Conservation (phyloP, 2,329 filamentous ascomycete species). For the Diaporthe sp. region DNA sequence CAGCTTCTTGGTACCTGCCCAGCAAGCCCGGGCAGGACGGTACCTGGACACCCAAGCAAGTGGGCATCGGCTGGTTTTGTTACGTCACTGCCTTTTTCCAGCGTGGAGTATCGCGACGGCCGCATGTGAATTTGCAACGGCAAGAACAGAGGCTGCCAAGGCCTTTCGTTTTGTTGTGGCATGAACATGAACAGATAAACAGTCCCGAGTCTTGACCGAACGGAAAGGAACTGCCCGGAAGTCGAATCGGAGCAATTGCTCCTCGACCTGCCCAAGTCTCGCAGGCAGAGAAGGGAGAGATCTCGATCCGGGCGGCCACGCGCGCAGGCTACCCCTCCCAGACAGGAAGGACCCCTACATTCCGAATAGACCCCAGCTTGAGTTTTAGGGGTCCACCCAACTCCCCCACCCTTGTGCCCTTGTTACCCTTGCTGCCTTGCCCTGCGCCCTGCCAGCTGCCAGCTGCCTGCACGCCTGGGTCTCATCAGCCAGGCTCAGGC, state of each 20-base stretch:
- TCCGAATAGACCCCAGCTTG: constrained; percentile 10
- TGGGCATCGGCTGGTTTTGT: background rate
- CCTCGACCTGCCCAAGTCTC: background rate
- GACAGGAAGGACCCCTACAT: constrained; percentile 33
- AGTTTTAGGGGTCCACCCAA: constrained; percentile 20
- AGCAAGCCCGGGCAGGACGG: background rate
- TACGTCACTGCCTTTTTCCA: constrained; percentile 5
- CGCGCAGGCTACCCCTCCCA: constrained; percentile 28
- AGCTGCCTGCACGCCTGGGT: background rate
- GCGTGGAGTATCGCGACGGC: background rate
- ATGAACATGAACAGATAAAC: background rate
- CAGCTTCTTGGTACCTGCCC: background rate
- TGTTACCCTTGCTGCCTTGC: background rate
- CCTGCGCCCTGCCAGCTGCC: constrained; percentile 11
- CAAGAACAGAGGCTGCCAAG: background rate
- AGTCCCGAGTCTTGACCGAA: background rate
- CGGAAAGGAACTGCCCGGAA: background rate
- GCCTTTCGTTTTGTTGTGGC: background rate
- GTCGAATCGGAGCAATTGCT: constrained; percentile 18
- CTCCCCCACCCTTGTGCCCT: background rate
- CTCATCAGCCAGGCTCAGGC: background rate
- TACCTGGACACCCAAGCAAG: background rate
- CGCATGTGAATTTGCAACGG: background rate
- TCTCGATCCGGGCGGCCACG: constrained; percentile 19
- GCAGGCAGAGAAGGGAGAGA: background rate